phyloP scores from a whole-genome alignment of 208 protist genomes.

The Wallacemonas sp. region DNA sequence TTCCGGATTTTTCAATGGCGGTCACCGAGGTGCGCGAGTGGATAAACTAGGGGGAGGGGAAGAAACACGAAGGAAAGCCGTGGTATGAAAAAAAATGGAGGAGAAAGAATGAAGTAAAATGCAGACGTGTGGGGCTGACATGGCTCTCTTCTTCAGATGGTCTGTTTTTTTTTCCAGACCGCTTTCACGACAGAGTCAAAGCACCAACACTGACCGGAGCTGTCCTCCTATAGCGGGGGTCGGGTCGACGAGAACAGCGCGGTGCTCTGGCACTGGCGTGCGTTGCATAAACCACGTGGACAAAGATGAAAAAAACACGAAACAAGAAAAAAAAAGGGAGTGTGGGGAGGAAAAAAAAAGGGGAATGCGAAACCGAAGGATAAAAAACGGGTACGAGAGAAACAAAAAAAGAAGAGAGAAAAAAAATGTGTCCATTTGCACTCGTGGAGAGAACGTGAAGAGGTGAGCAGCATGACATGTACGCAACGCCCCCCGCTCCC shows the following conservation, averaged over 20 bases:
- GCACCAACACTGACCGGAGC: background rate
- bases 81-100: background rate
- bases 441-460: background rate
- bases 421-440: conserved; percentile 1
- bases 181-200: background rate
- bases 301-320: background rate
- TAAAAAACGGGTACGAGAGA: background rate
- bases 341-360: background rate
- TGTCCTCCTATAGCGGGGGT: conserved; percentile 9
- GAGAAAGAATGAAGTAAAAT: background rate
- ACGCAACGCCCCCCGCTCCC: background rate
- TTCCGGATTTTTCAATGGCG: too few relatives aligned
- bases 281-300: background rate
- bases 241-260: background rate
- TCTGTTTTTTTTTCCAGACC: background rate
- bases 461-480: background rate
- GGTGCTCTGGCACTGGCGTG: background rate
- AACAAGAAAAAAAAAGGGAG: background rate
- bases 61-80: background rate
- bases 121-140: background rate
- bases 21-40: too few relatives aligned
- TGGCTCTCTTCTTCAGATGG: background rate
- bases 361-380: background rate
- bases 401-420: background rate
- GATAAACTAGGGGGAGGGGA: background rate